Conservation (phyloP, 2,329 filamentous ascomycete species). For the Aspergillus luchuensis region DNA sequence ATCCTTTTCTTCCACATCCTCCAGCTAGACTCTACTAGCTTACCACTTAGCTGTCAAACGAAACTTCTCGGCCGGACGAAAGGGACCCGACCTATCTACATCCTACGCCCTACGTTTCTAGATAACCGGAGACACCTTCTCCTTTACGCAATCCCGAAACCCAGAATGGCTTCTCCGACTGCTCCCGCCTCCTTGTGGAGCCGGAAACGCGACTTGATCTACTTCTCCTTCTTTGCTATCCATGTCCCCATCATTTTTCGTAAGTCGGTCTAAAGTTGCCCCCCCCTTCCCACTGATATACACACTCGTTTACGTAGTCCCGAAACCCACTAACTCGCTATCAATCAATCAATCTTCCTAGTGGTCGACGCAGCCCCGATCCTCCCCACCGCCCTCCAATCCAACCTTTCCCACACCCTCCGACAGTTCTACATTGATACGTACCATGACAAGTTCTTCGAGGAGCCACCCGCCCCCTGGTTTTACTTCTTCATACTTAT, state of each 20-base stretch:
- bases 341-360: conserved; percentile 29
- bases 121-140: neutral
- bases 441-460: conserved; percentile 67
- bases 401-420: conserved; percentile 52
- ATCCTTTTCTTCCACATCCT: neutral
- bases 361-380: conserved; percentile 63
- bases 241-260: conserved; percentile 65
- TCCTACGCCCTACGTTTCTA: neutral
- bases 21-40: neutral
- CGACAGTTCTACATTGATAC: conserved; percentile 61
- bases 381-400: conserved; percentile 56
- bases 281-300: neutral
- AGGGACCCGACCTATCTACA: neutral
- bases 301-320: neutral
- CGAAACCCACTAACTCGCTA: neutral
- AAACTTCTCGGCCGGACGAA: no score
- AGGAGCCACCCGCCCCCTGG: conserved; percentile 56
- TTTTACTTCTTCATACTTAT: conserved; percentile 61
- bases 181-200: conserved; percentile 28
- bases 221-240: conserved; percentile 62
- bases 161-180: conserved; percentile 12
- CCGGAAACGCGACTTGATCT: conserved; percentile 43
- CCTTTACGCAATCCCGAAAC: neutral
- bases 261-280: conserved; percentile 32
- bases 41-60: no score